Conservation (phyloP, 352 stramenopile genomes). For the Phytopythium kandeliae region DNA sequence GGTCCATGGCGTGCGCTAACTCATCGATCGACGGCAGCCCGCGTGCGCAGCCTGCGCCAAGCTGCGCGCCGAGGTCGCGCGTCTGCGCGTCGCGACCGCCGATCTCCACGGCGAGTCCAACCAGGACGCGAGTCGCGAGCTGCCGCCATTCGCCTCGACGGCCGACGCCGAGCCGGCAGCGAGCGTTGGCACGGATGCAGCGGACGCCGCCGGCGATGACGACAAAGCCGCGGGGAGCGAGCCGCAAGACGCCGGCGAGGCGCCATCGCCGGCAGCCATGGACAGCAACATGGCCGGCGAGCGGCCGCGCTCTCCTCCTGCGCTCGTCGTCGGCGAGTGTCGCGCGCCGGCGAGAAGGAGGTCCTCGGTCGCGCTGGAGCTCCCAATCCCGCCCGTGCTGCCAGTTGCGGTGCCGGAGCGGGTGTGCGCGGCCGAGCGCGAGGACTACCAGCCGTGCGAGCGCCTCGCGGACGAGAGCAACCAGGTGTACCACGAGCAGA, state of each 20-base stretch:
- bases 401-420: too few relatives aligned
- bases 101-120: constrained; percentile 1
- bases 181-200: background rate
- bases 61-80: background rate
- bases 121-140: background rate
- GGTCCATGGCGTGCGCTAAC: too few relatives aligned
- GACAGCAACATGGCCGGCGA: too few relatives aligned
- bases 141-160: background rate
- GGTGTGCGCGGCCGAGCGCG: constrained; percentile 1
- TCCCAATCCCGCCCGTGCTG: background rate
- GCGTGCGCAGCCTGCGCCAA: constrained; percentile 2
- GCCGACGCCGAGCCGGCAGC: background rate
- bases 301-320: background rate
- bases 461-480: constrained; percentile 13
- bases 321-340: background rate
- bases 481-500: constrained; percentile 19
- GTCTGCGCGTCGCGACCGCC: background rate
- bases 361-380: constrained; percentile 4
- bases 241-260: background rate
- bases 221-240: background rate
- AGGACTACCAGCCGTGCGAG: background rate
- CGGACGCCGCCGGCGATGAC: background rate
- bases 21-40: background rate
- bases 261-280: background rate
- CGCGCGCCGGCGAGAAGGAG: background rate